A percentile compares a stretch with the other conserved stretches of the same genome.
Evolutionary conservation across 371 early-diverging fungal genomes (phyloP).

Genomic region (Paraphysoderma sedebokerense): DNA sequence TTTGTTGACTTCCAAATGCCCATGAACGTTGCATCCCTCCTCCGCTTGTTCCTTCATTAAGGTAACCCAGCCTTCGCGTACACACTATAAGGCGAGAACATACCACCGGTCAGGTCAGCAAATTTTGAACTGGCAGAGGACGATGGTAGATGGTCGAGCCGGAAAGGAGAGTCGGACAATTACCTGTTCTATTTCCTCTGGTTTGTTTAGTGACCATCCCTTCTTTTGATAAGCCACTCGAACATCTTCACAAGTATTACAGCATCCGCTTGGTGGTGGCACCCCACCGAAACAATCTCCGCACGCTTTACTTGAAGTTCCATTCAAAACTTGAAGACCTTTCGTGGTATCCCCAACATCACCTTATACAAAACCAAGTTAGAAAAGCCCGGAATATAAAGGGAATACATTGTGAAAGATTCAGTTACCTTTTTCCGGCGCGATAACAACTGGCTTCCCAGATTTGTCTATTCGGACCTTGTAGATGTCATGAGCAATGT

Average conservation of each 20-base stretch:
- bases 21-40: constrained; percentile 81
- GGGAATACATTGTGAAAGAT: not conserved
- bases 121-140: no score
- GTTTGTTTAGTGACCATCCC: constrained; percentile 46
- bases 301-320: no score
- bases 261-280: constrained; percentile 60
- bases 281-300: constrained; percentile 78
- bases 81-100: constrained; percentile 44
- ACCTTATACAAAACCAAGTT: no score
- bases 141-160: no score
- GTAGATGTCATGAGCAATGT: constrained; percentile 55
- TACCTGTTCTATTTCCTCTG: constrained; percentile 68
- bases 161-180: no score
- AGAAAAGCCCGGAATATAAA: constrained; percentile 3
- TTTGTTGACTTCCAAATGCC: constrained; percentile 70
- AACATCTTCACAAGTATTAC: constrained; percentile 88
- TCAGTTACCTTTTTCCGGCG: constrained; percentile 15
- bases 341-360: constrained; percentile 26
- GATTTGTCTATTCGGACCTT: constrained; percentile 55
- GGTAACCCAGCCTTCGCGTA: constrained; percentile 64
- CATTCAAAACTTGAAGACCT: no score
- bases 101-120: no score
- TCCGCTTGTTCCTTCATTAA: constrained; percentile 54
- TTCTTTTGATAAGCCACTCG: constrained; percentile 57
- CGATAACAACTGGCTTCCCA: constrained; percentile 21